Evolutionary conservation across 2,329 filamentous ascomycete genomes (phyloP), one percentile per base, ranked within the genome.

Genomic region (Scedosporium boydii): DNA sequence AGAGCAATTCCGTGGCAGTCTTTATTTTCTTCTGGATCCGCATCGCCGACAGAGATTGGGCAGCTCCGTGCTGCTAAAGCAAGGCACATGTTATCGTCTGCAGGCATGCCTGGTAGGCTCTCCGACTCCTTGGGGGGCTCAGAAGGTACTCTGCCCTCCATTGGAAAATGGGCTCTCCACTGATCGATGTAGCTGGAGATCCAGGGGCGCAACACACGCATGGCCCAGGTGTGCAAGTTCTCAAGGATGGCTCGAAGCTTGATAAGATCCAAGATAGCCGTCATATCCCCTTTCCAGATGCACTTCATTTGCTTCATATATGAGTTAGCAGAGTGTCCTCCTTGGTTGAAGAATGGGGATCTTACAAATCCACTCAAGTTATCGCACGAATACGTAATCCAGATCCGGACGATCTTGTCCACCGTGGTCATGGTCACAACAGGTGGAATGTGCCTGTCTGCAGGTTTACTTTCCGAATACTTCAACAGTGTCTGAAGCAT

Each of bases 201-300:
- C 63, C 63, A 64, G 3, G 66, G 66, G 5, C 64, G 48, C 12
- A 67, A 46, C 3, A 62, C 64, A 21, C 64, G 62, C 60, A 64
- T 64, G 14, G 63, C 65, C 63, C 64, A 66, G 3, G 64, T 67
- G 29, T 65, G 63, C 5, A 65, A 59, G 58, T 67, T 67, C 18
- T 67, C 63, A 14, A 67, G 63, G n/a, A 67, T 64, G 6, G 65
- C 62, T 55, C 60, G 57, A 16, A 67, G 44, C 26, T 64, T 44
- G 21, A 65, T 60, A 7, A 66, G 59, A 53, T 65, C 62, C 29
- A 64, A 38, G 26, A 66, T 58, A n/a, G 10, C 10, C 6, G 62
- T 67, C 48, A 66, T 34, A 38, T 66, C 59, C 16, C 66, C 66
- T 10, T 59, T 60, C 66, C 66, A 67, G 38, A 66, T 63, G 34